These are phyloP conservation scores for Parastagonospora avenae DNA, from an alignment of 2,329 filamentous ascomycete species.

Conservation along the genomic window DNA sequence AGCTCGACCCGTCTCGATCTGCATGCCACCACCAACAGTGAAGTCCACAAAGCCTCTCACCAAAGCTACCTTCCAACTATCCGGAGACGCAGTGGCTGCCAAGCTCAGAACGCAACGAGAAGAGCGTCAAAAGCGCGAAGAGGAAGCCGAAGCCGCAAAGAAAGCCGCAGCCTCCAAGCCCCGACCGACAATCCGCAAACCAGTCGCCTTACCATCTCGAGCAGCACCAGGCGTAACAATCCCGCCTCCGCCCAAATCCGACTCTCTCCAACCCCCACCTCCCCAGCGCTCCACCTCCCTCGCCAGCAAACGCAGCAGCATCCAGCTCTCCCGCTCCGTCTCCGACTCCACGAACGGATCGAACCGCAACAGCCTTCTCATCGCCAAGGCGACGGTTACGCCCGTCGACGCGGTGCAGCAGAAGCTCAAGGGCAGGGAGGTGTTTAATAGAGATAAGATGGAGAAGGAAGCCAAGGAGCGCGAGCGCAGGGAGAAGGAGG, in stretches of 20 bases:
- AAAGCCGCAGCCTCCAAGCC: conserved; percentile 36
- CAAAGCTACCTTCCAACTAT: conserved; percentile 57
- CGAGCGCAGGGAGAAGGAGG: conserved; percentile 53
- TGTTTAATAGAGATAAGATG: conserved; percentile 52
- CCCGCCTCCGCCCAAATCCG: conserved; percentile 11
- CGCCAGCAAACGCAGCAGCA: conserved; percentile 29
- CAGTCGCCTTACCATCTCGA: conserved; percentile 53
- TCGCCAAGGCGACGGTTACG: conserved; percentile 31
- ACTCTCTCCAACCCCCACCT: conserved; percentile 1
- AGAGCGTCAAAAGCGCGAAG: conserved; percentile 41
- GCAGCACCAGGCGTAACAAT: conserved; percentile 36
- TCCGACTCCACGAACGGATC: conserved; percentile 28
- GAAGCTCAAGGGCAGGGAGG: conserved; percentile 50
- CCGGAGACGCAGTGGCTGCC: conserved; percentile 57
- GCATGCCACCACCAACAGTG: conserved; percentile 46
- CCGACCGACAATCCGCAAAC: conserved; percentile 50
- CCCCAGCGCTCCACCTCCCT: conserved; percentile 22
- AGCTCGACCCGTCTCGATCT: conserved; percentile 41
- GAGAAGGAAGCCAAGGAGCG: conserved; percentile 49
- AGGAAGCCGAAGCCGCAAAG: conserved; percentile 42
- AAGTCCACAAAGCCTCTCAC: conserved; percentile 60
- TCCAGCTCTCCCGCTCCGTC: conserved; percentile 22
- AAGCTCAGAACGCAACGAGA: conserved; percentile 39
- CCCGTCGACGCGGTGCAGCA: conserved; percentile 38
- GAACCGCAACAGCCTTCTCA: conserved; percentile 31